Percentiles rank a stretch among this genome's conserved stretches.
These are phyloP conservation scores for Rostrohypoxylon terebratum DNA, from an alignment of 495 filamentous ascomycete genomes.

Conservation along the genomic window DNA sequence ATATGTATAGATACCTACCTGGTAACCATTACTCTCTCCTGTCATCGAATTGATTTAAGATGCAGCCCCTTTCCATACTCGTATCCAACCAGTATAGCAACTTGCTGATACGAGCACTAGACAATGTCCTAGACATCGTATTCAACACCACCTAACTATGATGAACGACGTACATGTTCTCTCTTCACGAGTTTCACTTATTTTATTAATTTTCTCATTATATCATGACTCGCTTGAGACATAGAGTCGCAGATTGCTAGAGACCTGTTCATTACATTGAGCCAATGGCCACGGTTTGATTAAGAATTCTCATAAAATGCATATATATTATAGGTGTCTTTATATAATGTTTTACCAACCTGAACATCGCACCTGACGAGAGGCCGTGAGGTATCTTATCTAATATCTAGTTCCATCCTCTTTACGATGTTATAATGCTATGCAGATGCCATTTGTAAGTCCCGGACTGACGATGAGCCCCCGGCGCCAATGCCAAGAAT, in stretches of 20 bases:
- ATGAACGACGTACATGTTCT: not conserved
- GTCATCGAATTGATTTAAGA: not conserved
- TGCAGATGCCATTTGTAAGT: constrained; percentile 17
- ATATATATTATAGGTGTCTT: not conserved
- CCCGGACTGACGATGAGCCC: not conserved
- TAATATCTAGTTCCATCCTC: not conserved
- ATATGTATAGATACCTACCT: not conserved
- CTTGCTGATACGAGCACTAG: not conserved
- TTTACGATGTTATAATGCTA: constrained; percentile 18
- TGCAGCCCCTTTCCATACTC: not conserved
- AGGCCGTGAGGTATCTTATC: not conserved
- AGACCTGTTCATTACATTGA: not conserved
- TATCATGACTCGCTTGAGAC: not conserved
- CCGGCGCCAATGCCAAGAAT: not conserved
- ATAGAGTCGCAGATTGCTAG: not conserved
- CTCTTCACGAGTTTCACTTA: not conserved
- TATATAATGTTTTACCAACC: not conserved
- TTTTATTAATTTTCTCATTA: not conserved
- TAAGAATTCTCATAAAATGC: not conserved
- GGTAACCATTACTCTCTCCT: not conserved
- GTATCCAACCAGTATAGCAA: not conserved
- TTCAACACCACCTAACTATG: not conserved
- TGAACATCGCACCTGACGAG: not conserved
- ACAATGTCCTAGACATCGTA: not conserved
- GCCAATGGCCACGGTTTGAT: not conserved